phyloP scores from a whole-genome alignment of 106 monocot species.

The Dendrobium officinale region DNA sequence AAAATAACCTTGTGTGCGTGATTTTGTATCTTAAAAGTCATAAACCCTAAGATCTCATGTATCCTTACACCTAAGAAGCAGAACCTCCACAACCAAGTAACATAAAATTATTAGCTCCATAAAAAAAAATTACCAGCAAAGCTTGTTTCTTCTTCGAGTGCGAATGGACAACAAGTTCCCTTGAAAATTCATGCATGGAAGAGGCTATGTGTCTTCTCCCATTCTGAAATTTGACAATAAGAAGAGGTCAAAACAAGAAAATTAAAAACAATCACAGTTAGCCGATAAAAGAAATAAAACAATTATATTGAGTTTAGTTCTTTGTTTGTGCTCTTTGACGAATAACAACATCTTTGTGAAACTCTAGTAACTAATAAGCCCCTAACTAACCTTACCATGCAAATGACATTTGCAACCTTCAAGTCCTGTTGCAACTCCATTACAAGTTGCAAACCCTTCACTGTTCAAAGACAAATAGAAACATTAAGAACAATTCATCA shows the following conservation, averaged over 20 bases:
- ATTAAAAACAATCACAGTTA: background rate
- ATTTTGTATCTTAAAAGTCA: background rate
- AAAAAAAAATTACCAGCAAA: conserved; percentile 47
- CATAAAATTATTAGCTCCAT: background rate
- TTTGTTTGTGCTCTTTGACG: background rate
- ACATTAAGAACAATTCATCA: conserved; percentile 5
- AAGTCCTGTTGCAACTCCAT: conserved; percentile 92
- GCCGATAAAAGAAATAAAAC: conserved; percentile 3
- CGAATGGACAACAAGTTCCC: conserved; percentile 89
- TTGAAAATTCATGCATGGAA: conserved; percentile 88
- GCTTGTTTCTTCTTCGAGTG: conserved; percentile 86
- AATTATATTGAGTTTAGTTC: background rate
- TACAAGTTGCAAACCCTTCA: conserved; percentile 96
- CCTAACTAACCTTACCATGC: conserved; percentile 65
- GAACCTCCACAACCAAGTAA: background rate
- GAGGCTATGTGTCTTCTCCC: conserved; percentile 83
- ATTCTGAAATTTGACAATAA: conserved; percentile 55
- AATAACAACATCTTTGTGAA: background rate
- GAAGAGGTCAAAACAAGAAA: background rate
- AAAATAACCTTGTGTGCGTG: background rate
- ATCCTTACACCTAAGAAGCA: background rate
- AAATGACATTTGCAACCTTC: conserved; percentile 97
- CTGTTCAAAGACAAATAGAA: conserved; percentile 23
- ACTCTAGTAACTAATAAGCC: background rate
- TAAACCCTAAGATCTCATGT: background rate